These are phyloP conservation scores for Tetratostichococcus sp. DNA, from an alignment of 139 green algal genomes.

Conservation along the genomic window DNA sequence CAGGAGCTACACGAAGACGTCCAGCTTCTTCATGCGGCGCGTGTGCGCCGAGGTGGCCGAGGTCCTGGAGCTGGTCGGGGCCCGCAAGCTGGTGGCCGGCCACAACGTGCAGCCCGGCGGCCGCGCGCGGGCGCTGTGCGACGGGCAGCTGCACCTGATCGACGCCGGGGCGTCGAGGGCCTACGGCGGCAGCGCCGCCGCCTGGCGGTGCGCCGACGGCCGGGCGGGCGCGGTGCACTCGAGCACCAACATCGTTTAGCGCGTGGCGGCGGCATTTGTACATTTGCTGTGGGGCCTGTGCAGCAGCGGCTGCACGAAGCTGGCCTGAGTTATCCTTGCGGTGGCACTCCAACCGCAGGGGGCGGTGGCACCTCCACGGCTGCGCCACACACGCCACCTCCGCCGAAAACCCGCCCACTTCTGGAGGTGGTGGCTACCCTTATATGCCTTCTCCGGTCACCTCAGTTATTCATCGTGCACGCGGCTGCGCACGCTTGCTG, in stretches of 20 bases:
- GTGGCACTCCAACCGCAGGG: too few species aligned
- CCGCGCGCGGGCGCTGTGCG: slow-evolving; percentile 5
- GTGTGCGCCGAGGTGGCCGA: slow-evolving; percentile 17
- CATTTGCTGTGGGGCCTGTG: background rate
- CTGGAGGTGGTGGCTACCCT: too few species aligned
- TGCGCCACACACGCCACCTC: too few species aligned
- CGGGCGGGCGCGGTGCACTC: background rate
- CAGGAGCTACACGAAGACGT: slow-evolving; percentile 5
- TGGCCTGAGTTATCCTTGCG: too few species aligned
- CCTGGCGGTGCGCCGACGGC: slow-evolving; percentile 13
- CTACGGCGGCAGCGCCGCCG: slow-evolving; percentile 18
- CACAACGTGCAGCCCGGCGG: slow-evolving; percentile 23
- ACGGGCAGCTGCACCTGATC: slow-evolving; percentile 19
- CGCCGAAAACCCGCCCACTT: too few species aligned
- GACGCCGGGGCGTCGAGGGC: slow-evolving; percentile 21
- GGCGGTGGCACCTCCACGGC: too few species aligned
- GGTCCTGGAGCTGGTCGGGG: slow-evolving; percentile 8
- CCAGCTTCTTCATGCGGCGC: background rate
- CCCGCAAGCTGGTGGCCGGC: slow-evolving; percentile 18
- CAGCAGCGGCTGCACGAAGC: too few species aligned
- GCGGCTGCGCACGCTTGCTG: too few species aligned
- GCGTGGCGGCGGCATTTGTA: background rate
- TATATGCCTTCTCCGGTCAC: too few species aligned
- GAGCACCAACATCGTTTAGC: background rate
- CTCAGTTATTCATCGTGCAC: too few species aligned